Evolutionary conservation across 139 green algal genomes (phyloP).

Genomic region (Trebouxia sp.): DNA sequence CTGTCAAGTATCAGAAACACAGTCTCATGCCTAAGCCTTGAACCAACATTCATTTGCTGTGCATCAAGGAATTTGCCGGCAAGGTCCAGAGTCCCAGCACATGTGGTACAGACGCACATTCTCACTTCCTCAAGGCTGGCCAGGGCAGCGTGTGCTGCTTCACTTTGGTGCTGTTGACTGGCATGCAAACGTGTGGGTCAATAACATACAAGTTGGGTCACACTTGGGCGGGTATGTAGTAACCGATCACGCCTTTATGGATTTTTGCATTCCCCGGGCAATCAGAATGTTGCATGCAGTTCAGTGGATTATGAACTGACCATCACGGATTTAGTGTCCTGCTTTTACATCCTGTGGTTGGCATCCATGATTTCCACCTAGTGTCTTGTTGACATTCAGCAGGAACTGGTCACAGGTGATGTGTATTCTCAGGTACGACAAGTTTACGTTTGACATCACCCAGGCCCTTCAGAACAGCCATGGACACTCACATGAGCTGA

Average conservation of each 20-base stretch:
- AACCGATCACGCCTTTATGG: neutral
- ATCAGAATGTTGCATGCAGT: too few species aligned
- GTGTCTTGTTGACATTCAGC: neutral
- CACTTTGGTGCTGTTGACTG: slow-evolving; percentile 37
- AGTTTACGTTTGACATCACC: slow-evolving; percentile 35
- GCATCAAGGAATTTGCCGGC: neutral
- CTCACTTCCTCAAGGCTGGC: neutral
- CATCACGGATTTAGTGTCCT: too few species aligned
- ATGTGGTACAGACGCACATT: slow-evolving; percentile 30
- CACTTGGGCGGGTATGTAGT: slow-evolving; percentile 31
- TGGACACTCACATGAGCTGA: slow-evolving; percentile 15
- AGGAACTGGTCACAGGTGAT: too few species aligned
- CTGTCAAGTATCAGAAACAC: neutral
- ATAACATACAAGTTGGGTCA: neutral
- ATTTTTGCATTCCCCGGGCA: too few species aligned
- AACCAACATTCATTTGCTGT: neutral
- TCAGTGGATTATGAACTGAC: too few species aligned
- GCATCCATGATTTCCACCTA: neutral
- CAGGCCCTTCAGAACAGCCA: slow-evolving; percentile 7
- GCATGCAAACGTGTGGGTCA: slow-evolving; percentile 26
- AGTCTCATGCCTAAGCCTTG: neutral
- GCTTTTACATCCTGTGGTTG: too few species aligned
- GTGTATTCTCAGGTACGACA: slow-evolving; percentile 23
- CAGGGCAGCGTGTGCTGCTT: slow-evolving; percentile 9
- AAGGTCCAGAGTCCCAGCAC: neutral